Base-by-base conservation (phyloP, 2,329 filamentous ascomycete genomes). In the Akanthomyces muscarius region DNA sequence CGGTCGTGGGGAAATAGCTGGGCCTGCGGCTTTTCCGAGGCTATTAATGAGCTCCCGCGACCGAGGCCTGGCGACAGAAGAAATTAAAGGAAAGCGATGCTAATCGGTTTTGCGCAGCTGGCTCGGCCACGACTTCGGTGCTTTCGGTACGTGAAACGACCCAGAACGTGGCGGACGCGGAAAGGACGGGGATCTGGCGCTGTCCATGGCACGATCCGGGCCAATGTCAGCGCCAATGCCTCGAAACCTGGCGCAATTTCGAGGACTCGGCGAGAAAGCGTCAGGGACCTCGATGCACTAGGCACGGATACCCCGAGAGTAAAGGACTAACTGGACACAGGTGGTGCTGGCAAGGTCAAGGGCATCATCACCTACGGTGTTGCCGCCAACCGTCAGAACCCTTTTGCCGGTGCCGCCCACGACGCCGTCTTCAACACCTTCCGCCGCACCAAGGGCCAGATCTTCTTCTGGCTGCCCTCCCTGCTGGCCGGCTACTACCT, bases 371-470 rank as follows among this genome's bases (percentile, higher is more conserved):
- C 80, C 72, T 98, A 96, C 80, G 84, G 88, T 69, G 75, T 99
- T 69, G 89, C 91, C 70, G 80, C 89, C 69, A 98, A 99, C 85
- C 89, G 90, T 75, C 94, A 97, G 82, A 88, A 90, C 73, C 90
- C 92, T 67, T 84, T 96, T 69, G 92, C 92, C 67, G 91, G 91
- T 71, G 82, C 89, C 65, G 78, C 84, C 68, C 81, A 94, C 77
- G 90, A 89, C 69, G 94, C 93, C 73, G 80, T 98, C 82, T 98
- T 98, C 89, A 99, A 99, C 86, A 89, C 87, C 71, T 96, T 90
- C 85, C 89, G 95, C 78, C 88, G 95, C 73, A 90, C 89, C 80
- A 88, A 87, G 76, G 78, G 84, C 70, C 95, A 98, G 83, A 87
- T 96, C 70, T 87, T 98, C 70, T 99, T 93, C 85, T 88, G 93